Percentiles rank a stretch among this genome's conserved stretches.
These are phyloP conservation scores for Peronospora tabacina DNA, from an alignment of 352 stramenopile genomes.

Conservation along the genomic window DNA sequence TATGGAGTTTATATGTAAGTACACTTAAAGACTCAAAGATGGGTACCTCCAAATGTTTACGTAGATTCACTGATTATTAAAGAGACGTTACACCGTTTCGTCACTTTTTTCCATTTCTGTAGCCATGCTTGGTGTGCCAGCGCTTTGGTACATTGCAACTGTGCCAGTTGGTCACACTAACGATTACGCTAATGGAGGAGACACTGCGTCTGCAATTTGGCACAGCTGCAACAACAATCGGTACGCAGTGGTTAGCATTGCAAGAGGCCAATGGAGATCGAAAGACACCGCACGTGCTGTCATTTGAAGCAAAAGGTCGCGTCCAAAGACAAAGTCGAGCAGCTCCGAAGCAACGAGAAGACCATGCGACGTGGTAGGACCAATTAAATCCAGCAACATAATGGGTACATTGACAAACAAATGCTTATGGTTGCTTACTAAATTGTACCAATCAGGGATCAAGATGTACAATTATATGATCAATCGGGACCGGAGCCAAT, in stretches of 20 bases:
- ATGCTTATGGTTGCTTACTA: not conserved
- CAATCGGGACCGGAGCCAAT: slow-evolving; percentile 24
- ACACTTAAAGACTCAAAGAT: too few species aligned
- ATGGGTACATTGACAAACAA: not conserved
- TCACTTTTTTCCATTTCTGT: not conserved
- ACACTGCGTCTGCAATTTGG: slow-evolving; percentile 69
- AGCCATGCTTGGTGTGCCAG: not conserved
- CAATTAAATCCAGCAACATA: not conserved
- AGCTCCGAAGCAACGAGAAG: slow-evolving; percentile 24
- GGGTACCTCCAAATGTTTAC: too few species aligned
- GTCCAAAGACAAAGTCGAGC: slow-evolving; percentile 8
- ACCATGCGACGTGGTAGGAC: slow-evolving; percentile 36
- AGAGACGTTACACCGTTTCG: too few species aligned
- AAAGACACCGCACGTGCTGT: slow-evolving; percentile 42
- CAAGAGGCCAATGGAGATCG: slow-evolving; percentile 35
- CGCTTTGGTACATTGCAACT: slow-evolving; percentile 2
- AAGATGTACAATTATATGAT: slow-evolving; percentile 59
- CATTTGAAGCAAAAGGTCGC: slow-evolving; percentile 72
- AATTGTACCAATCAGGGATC: slow-evolving; percentile 28
- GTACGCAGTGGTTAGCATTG: slow-evolving; percentile 49
- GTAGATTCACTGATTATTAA: too few species aligned
- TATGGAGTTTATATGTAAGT: too few species aligned
- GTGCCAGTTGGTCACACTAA: not conserved
- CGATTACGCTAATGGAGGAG: slow-evolving; percentile 28
- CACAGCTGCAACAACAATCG: slow-evolving; percentile 54